Evolutionary conservation across 371 early-diverging fungal genomes (phyloP), one percentile per base, ranked within the genome.

Genomic region (Syncephalastrum racemosum): DNA sequence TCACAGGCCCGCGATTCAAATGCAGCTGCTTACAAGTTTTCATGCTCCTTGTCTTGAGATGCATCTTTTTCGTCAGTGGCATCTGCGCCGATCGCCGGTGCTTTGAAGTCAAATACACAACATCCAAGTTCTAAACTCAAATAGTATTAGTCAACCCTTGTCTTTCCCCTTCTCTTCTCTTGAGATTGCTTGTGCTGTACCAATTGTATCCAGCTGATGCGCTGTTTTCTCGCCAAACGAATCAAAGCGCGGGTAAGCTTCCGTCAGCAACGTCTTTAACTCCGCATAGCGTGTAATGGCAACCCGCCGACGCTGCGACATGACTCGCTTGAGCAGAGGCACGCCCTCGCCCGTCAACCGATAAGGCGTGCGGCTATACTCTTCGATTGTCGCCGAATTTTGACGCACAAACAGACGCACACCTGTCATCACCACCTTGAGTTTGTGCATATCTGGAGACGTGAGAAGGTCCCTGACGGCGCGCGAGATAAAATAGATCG

Each of bases 381-480:
- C 36, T 12, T 31, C 36, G 36, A 31, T 31, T 3, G 61, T 48
- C 8, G 25, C 47, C n/a, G 31, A 20, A 60, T 31, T 77, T 71
- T 85, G 89, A 57, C 92, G 86, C 16, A 87, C 84, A 66, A 97
- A 95, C 3, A 88, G 64, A 49, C 86, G 81, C 48, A 96, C 89
- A 19, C 97, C 96, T 0, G 96, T 91, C 75, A 95, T 94, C 48
- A 96, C 92, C 4, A 89, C 75, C 63, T 91, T 88, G 46, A 95
- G 78, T 39, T 86, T 81, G 42, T 67, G 54, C 41, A 87, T 78
- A 54, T 90, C 88, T 2, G 75, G 64, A 4, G 90, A 82, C 54
- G 68, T 67, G 53, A 97, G 64, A 10, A 95, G 71, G 23, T 66
- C 55, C 66, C 89, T 89, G 58, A 94, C 89, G 7, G 89, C 74